Percentiles rank a stretch among this genome's conserved stretches.
phyloP scores from a whole-genome alignment of 257 asterid species.

The Thymus quinquecostatus region DNA sequence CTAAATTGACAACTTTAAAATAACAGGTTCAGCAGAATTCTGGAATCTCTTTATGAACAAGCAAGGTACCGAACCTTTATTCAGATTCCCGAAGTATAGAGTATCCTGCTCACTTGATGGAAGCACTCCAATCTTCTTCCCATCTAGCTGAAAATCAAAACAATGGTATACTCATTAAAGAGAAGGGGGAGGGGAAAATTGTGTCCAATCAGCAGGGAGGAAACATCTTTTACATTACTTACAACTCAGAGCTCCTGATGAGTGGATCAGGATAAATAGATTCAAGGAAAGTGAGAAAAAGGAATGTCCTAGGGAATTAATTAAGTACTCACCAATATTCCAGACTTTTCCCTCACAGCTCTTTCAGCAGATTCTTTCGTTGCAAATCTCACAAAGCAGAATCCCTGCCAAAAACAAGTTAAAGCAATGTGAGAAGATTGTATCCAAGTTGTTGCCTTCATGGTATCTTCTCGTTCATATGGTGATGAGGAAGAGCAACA shows the following conservation, averaged over 20 bases:
- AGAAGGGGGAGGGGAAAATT: background rate
- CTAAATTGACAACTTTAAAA: background rate
- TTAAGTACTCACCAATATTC: constrained; percentile 56
- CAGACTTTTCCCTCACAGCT: constrained; percentile 83
- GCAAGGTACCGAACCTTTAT: constrained; percentile 68
- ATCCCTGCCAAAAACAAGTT: constrained; percentile 60
- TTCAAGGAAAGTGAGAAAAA: background rate
- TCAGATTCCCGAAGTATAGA: constrained; percentile 76
- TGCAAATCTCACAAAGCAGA: constrained; percentile 82
- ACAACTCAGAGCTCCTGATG: background rate
- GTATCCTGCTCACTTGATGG: constrained; percentile 80
- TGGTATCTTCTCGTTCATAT: constrained; percentile 14
- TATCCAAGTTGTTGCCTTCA: constrained; percentile 20
- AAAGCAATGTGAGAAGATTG: constrained; percentile 27
- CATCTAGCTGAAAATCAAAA: constrained; percentile 65
- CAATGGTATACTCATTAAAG: background rate
- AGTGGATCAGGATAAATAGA: background rate
- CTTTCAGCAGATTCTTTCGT: constrained; percentile 81
- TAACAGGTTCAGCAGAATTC: background rate
- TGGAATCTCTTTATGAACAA: background rate
- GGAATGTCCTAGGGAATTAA: constrained; percentile 15
- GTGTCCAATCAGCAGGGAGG: background rate
- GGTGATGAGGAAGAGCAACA: background rate
- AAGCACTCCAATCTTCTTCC: constrained; percentile 84
- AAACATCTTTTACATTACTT: background rate